phyloP scores from a whole-genome alignment of 1,139 yeast species.

The Magnusiomyces tetraspermus region DNA sequence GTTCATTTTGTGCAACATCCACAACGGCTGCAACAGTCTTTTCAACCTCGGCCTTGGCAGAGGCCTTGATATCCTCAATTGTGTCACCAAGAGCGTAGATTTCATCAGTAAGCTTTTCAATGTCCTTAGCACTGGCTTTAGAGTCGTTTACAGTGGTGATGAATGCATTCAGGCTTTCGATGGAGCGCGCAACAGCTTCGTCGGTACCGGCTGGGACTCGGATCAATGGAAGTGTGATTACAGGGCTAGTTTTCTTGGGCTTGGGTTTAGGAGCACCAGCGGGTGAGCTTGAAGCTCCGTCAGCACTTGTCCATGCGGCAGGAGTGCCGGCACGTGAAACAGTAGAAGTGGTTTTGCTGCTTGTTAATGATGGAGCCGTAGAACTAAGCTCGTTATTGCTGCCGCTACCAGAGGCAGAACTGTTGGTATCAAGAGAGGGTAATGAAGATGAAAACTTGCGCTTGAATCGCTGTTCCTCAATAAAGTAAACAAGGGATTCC shows the following conservation, averaged over 20 bases:
- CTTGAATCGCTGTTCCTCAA: slow-evolving; percentile 39
- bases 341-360: slow-evolving; percentile 11
- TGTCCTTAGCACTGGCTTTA: slow-evolving; percentile 25
- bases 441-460: slow-evolving; percentile 19
- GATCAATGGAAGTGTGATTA: slow-evolving; percentile 21
- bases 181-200: slow-evolving; percentile 41
- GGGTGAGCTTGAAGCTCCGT: slow-evolving; percentile 15
- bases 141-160: slow-evolving; percentile 43
- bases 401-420: neutral
- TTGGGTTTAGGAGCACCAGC: neutral
- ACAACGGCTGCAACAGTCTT: slow-evolving; percentile 19
- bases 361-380: slow-evolving; percentile 18
- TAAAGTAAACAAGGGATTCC: slow-evolving; percentile 41
- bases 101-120: slow-evolving; percentile 24
- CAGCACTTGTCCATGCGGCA: slow-evolving; percentile 10
- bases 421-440: neutral
- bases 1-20: slow-evolving; percentile 24
- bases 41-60: slow-evolving; percentile 22
- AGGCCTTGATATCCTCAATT: slow-evolving; percentile 22
- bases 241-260: neutral
- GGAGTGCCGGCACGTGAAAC: slow-evolving; percentile 1
- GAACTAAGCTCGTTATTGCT: too few relatives aligned
- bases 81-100: slow-evolving; percentile 25
- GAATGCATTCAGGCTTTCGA: slow-evolving; percentile 44
- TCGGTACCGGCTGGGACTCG: slow-evolving; percentile 33